A percentile compares a stretch with the other conserved stretches of the same genome.
Evolutionary conservation across 345 rosid species (phyloP).

Genomic region (Gossypium anomalum): DNA sequence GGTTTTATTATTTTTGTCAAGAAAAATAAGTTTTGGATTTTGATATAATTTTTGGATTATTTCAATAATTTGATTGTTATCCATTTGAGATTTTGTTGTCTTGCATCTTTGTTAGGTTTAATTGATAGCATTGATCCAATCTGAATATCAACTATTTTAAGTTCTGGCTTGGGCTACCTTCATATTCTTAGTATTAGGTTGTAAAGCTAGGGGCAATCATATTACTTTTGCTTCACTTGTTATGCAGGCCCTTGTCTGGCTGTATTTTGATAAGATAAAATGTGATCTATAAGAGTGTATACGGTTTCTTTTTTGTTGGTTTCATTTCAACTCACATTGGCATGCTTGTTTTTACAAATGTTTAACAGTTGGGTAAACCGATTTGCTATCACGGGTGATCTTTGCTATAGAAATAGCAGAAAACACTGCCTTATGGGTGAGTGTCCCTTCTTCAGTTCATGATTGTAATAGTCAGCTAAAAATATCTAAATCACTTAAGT

Average conservation of each 20-base stretch:
- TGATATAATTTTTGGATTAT: too few species aligned
- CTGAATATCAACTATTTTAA: not conserved
- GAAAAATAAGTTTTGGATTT: too few species aligned
- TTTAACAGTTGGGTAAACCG: conserved; percentile 92
- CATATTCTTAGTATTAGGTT: not conserved
- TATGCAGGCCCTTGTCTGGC: not conserved
- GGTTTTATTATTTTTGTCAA: too few species aligned
- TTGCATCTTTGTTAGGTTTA: too few species aligned
- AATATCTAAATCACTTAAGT: not conserved
- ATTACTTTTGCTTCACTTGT: not conserved
- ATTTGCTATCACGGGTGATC: conserved; percentile 93
- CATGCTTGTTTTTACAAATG: conserved; percentile 13
- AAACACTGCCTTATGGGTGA: conserved; percentile 77
- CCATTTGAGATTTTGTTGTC: too few species aligned
- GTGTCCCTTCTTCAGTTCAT: conserved; percentile 9
- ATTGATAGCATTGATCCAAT: too few species aligned
- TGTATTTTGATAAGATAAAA: not conserved
- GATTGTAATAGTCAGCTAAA: not conserved
- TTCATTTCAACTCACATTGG: not conserved
- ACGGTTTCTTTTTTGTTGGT: not conserved
- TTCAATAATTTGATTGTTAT: too few species aligned
- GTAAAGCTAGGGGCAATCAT: not conserved
- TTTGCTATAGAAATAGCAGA: conserved; percentile 86
- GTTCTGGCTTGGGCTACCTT: not conserved
- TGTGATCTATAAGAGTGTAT: not conserved